Base-by-base conservation (phyloP, 2,329 filamentous ascomycete genomes). In the Colletotrichum tropicale region DNA sequence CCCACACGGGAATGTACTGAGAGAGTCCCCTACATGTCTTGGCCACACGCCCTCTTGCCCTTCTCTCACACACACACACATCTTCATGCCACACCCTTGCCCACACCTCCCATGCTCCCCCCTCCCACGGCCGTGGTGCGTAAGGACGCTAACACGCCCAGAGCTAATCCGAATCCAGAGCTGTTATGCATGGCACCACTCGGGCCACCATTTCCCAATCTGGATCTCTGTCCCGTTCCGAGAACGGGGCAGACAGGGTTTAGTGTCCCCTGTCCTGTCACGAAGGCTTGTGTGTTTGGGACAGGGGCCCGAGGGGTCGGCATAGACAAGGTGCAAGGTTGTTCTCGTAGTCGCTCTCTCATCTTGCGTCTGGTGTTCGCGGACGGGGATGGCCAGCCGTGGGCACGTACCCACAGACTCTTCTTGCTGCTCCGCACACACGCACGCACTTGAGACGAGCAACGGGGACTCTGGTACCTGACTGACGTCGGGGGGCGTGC, bases 391-490 rank as follows among this genome's bases (percentile, higher is more conserved):
- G 24, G 60, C 78, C 77, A 79, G 72, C 71, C 65, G 79, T 75
- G 16, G 48, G 77, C 77, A 79, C 70, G 67, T 60, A 66, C 71
- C 60, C 60, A 64, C 32, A 64, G 28, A 64, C 32, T 24, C 28
- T 64, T 64, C n/a, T 26, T 73, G 78, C 79, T 56, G 65, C 71
- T 64, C 66, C 66, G 58, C 71, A 73, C 65, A 68, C 56, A 74
- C 66, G 30, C 66, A 60, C 71, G 34, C 72, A 85, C 82, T 86
- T 87, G 86, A 88, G 86, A 88, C 86, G 85, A 86, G 82, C 81
- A 81, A 81, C 81, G 34, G 66, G 82, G 18, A 24, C 56, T 32
- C 82, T 79, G 52, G 78, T 81, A 80, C 82, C 80, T 81, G 80
- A 82, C 81, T 75, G 72, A 75, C 72, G 72, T 75, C 68, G 62